Percentiles rank a stretch among this genome's conserved stretches.
Evolutionary conservation across 768 basidiomycete species (phyloP).

Genomic region (Leucosporidium scottii): DNA sequence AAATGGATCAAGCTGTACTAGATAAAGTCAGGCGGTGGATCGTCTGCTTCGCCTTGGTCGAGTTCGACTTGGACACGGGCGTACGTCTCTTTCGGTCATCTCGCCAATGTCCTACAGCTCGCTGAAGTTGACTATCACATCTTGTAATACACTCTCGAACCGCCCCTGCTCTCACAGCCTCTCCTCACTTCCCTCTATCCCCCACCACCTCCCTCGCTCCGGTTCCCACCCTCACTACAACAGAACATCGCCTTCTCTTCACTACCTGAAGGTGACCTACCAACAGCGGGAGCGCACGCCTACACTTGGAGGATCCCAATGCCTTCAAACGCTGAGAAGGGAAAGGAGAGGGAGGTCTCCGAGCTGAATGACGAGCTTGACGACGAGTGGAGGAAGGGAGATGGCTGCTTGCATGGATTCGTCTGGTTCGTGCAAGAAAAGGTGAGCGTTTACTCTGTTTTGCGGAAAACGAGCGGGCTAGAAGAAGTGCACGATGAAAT

Average conservation of each 20-base stretch:
- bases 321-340: neutral
- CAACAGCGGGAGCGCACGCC: constrained; percentile 4
- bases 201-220: neutral
- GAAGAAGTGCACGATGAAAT: too few species aligned
- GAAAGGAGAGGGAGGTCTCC: neutral
- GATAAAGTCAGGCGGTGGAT: constrained; percentile 9
- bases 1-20: too few species aligned
- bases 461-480: too few species aligned
- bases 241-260: constrained; percentile 28
- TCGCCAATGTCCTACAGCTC: too few species aligned
- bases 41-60: constrained; percentile 31
- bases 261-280: constrained; percentile 26
- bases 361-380: neutral
- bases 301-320: constrained; percentile 29
- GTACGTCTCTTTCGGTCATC: constrained; percentile 4
- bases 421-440: constrained; percentile 29
- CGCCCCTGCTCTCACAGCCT: neutral
- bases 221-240: neutral
- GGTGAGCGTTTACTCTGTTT: neutral
- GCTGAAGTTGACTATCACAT: too few species aligned
- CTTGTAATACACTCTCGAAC: neutral
- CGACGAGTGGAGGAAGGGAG: neutral
- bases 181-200: constrained; percentile 22
- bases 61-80: constrained; percentile 35
- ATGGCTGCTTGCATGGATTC: constrained; percentile 9